These are phyloP conservation scores for Plasmopara viticola DNA, from an alignment of 352 stramenopile genomes.

Conservation along the genomic window DNA sequence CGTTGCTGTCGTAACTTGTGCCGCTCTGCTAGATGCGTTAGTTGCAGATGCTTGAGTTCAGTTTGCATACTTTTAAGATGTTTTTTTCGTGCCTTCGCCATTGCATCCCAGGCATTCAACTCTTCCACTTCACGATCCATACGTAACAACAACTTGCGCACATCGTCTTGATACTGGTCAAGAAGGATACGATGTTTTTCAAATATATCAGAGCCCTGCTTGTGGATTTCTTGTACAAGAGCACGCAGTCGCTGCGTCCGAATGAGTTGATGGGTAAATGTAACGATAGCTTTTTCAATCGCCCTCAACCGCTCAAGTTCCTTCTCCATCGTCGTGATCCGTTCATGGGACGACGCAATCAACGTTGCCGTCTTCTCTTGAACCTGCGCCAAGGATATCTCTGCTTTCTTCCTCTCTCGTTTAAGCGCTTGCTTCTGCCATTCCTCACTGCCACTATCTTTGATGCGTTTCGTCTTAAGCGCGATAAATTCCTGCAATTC, in stretches of 20 bases:
- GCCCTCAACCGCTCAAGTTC: constrained; percentile 54
- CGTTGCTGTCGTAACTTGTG: constrained; percentile 55
- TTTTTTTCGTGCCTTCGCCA: constrained; percentile 49
- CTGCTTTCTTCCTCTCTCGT: constrained; percentile 75
- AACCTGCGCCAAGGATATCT: constrained; percentile 49
- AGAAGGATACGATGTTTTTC: constrained; percentile 38
- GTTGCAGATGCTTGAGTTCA: constrained; percentile 44
- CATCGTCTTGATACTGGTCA: constrained; percentile 48
- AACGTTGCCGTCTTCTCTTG: constrained; percentile 43
- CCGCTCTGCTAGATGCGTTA: constrained; percentile 56
- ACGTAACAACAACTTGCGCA: constrained; percentile 44
- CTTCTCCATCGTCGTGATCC: constrained; percentile 54
- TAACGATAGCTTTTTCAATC: constrained; percentile 69
- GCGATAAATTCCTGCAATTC: constrained; percentile 72
- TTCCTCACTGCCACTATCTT: constrained; percentile 58
- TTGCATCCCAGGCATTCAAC: constrained; percentile 63
- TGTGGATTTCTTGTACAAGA: constrained; percentile 36
- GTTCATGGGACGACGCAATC: constrained; percentile 37
- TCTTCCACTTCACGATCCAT: constrained; percentile 44
- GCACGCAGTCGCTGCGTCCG: constrained; percentile 33
- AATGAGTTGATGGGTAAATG: constrained; percentile 72
- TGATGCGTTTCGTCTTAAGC: constrained; percentile 72
- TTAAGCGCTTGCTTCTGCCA: constrained; percentile 81
- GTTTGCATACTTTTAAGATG: constrained; percentile 58
- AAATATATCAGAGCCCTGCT: constrained; percentile 35